Percentiles rank a stretch among this genome's conserved stretches.
Evolutionary conservation across 140 eudicot species (phyloP).

Genomic region (Flaveria floridana): DNA sequence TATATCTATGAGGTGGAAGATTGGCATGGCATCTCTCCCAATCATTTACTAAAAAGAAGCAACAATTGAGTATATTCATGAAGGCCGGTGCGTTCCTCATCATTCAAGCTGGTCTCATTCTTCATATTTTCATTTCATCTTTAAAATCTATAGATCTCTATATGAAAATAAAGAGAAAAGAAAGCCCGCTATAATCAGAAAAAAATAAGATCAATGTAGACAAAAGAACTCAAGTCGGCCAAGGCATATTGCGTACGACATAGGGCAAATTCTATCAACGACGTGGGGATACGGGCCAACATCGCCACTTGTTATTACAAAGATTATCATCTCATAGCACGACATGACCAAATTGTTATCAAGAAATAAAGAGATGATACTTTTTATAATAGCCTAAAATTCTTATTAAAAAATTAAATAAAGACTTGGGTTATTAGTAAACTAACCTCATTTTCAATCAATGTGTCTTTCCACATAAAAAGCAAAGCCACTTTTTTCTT

Average conservation of each 20-base stretch:
- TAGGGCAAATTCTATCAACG: slow-evolving; percentile 1
- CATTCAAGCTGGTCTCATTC: slow-evolving; percentile 13
- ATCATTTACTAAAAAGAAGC: slow-evolving; percentile 24
- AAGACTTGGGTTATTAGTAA: neutral
- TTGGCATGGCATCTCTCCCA: slow-evolving; percentile 13
- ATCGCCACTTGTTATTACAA: slow-evolving; percentile 24
- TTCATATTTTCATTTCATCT: slow-evolving; percentile 4
- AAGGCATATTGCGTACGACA: slow-evolving; percentile 12
- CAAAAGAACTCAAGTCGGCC: slow-evolving; percentile 10
- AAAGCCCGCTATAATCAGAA: no score
- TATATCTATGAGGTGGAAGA: neutral
- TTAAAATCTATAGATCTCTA: no score
- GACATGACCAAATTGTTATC: neutral
- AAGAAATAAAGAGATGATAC: neutral
- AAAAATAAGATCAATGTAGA: neutral
- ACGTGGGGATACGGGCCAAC: slow-evolving; percentile 20
- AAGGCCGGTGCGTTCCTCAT: slow-evolving; percentile 27
- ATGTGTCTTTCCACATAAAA: slow-evolving; percentile 18
- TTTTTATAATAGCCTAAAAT: neutral
- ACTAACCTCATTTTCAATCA: neutral
- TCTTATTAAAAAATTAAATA: neutral
- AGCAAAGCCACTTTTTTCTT: slow-evolving; percentile 26
- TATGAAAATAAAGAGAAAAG: no score
- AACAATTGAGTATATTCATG: slow-evolving; percentile 20
- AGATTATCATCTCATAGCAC: slow-evolving; percentile 14